A percentile compares a stretch with the other conserved stretches of the same genome.
Conservation (phyloP, 768 basidiomycete species). For the Suillus sp. region DNA sequence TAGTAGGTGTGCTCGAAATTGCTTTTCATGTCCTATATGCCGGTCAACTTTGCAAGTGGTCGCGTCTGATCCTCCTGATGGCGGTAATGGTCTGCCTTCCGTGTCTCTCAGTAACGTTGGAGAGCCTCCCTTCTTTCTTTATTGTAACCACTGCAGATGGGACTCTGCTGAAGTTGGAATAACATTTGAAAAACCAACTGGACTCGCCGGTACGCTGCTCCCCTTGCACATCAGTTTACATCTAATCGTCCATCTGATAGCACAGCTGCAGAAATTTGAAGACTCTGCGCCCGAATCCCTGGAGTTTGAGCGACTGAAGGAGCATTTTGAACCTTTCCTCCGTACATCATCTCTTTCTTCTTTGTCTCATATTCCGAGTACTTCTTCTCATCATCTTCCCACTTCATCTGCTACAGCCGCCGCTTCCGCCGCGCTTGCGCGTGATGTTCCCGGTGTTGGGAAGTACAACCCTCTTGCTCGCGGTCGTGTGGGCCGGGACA, state of each 20-base stretch:
- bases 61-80: slow-evolving; percentile 78
- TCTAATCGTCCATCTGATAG: slow-evolving; percentile 42
- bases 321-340: slow-evolving; percentile 95
- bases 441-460: slow-evolving; percentile 81
- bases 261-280: slow-evolving; percentile 88
- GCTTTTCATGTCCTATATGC: slow-evolving; percentile 95
- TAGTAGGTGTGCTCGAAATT: slow-evolving; percentile 92
- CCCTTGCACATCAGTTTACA: background rate
- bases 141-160: slow-evolving; percentile 94
- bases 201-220: slow-evolving; percentile 74
- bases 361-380: slow-evolving; percentile 54
- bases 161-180: slow-evolving; percentile 90
- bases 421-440: slow-evolving; percentile 84
- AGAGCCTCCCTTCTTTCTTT: slow-evolving; percentile 88
- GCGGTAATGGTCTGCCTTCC: slow-evolving; percentile 56
- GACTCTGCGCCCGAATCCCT: slow-evolving; percentile 81
- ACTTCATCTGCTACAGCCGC: slow-evolving; percentile 85
- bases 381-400: slow-evolving; percentile 69
- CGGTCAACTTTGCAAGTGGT: slow-evolving; percentile 87
- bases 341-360: slow-evolving; percentile 78
- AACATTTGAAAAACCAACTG: slow-evolving; percentile 95
- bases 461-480: slow-evolving; percentile 70
- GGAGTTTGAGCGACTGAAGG: slow-evolving; percentile 93
- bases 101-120: slow-evolving; percentile 61
- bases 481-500: slow-evolving; percentile 55